A percentile compares a stretch with the other conserved stretches of the same genome.
These are phyloP conservation scores for Neofusicoccum umdonicola DNA, from an alignment of 2,329 filamentous ascomycete species.

Conservation along the genomic window DNA sequence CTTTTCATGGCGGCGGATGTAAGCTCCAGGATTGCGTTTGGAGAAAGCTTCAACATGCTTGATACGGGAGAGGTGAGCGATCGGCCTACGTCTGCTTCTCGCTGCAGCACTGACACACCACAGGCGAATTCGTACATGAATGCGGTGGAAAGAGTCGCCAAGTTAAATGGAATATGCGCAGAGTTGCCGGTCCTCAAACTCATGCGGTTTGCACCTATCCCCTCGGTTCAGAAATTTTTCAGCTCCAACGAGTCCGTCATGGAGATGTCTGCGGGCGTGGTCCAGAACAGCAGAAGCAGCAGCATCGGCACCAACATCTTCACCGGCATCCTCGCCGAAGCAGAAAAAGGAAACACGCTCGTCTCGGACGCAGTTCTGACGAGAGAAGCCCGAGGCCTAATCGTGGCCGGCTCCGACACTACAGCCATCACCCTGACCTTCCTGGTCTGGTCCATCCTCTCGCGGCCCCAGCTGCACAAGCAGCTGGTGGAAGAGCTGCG, in stretches of 20 bases:
- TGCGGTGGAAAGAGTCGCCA: conserved; percentile 35
- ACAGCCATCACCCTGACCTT: conserved; percentile 35
- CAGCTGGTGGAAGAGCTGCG: conserved; percentile 20
- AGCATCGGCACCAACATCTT: conserved; percentile 33
- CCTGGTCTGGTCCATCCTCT: conserved; percentile 33
- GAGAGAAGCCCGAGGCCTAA: conserved; percentile 28
- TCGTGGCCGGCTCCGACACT: conserved; percentile 36
- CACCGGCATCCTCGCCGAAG: conserved; percentile 32
- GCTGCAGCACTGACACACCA: no score
- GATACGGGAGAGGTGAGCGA: conserved; percentile 34
- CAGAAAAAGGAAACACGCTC: conserved; percentile 29
- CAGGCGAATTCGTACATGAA: conserved; percentile 26
- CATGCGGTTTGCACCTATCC: conserved; percentile 24
- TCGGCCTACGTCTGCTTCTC: no score
- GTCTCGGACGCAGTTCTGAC: conserved; percentile 30
- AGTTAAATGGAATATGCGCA: conserved; percentile 35
- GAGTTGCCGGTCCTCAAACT: conserved; percentile 35
- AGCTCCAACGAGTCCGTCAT: conserved; percentile 33
- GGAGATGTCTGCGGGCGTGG: conserved; percentile 29
- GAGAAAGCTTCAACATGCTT: conserved; percentile 40
- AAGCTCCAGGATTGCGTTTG: conserved; percentile 38
- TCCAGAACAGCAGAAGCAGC: conserved; percentile 30
- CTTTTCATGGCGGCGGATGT: conserved; percentile 42
- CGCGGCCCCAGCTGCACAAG: conserved; percentile 16
- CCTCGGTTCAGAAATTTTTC: conserved; percentile 32